These are phyloP conservation scores for Mycosarcoma mackinlayi DNA, from an alignment of 1,284 basidiomycete species.

Conservation along the genomic window DNA sequence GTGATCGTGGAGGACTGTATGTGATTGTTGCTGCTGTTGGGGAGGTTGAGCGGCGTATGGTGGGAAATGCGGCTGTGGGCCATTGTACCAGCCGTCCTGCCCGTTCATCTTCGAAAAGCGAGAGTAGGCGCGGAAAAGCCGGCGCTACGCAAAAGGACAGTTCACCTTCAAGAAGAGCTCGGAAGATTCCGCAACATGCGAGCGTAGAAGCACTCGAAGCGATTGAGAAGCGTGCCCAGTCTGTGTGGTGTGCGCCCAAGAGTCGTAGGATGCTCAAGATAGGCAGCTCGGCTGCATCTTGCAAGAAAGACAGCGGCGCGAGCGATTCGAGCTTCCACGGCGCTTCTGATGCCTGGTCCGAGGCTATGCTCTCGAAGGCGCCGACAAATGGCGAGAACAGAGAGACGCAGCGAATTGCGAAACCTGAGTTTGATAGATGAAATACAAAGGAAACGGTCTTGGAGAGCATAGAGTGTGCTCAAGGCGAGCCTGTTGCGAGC, in stretches of 20 bases:
- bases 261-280: neutral
- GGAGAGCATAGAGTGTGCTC: too few species aligned
- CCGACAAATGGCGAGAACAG: neutral
- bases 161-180: too few species aligned
- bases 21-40: conserved; percentile 16
- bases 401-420: conserved; percentile 1
- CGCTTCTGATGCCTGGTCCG: neutral
- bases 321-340: neutral
- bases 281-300: conserved; percentile 2
- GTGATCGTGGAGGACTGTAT: neutral
- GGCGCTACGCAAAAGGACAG: conserved; percentile 2
- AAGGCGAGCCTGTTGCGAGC: too few species aligned
- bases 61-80: conserved; percentile 14
- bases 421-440: conserved; percentile 4
- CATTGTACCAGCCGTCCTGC: conserved; percentile 28
- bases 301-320: neutral
- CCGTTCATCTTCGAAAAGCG: conserved; percentile 17
- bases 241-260: neutral
- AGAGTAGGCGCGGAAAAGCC: conserved; percentile 4
- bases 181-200: too few species aligned
- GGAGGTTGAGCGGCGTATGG: conserved; percentile 6
- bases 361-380: neutral
- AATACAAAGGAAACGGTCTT: neutral
- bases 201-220: neutral
- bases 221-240: neutral